Evolutionary conservation across 352 stramenopile species (phyloP).

Genomic region (Globisporangium polare): DNA sequence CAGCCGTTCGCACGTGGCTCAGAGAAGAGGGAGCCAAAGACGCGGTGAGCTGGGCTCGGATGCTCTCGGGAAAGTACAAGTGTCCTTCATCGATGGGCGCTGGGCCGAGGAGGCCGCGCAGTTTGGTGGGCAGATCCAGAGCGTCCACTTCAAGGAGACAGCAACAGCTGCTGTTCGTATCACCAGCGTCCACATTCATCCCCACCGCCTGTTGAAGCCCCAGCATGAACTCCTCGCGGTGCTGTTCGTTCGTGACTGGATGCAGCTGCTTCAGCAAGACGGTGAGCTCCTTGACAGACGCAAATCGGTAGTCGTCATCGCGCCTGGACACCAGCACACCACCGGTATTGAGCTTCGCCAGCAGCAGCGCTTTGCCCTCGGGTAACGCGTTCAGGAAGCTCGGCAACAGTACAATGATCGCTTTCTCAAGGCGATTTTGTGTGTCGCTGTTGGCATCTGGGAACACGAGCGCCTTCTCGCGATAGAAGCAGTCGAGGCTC

Average conservation of each 20-base stretch:
- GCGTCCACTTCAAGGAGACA: constrained; percentile 40
- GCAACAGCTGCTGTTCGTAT: not conserved
- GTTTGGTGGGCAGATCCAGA: constrained; percentile 29
- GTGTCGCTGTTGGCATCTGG: constrained; percentile 2
- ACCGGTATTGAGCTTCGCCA: constrained; percentile 23
- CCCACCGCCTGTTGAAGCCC: constrained; percentile 4
- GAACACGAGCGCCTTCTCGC: constrained; percentile 73
- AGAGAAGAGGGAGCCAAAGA: constrained; percentile 14
- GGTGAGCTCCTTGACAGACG: not conserved
- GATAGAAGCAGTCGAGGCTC: constrained; percentile 38
- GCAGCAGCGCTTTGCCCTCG: constrained; percentile 20
- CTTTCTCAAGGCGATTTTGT: constrained; percentile 22
- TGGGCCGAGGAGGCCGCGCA: constrained; percentile 38
- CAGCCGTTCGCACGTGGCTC: constrained; percentile 18
- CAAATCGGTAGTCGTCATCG: not conserved
- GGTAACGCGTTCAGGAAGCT: constrained; percentile 27
- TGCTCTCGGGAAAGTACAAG: constrained; percentile 45
- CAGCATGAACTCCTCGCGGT: not conserved
- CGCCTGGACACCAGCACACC: constrained; percentile 14
- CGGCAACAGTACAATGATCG: constrained; percentile 36
- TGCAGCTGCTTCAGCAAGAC: constrained; percentile 8
- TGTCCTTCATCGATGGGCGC: constrained; percentile 24
- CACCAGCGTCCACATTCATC: not conserved
- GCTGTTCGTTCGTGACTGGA: constrained; percentile 2
- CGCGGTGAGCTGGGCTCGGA: constrained; percentile 30